Conservation (phyloP, 2,329 filamentous ascomycete species). For the Neofusicoccum laricinum region DNA sequence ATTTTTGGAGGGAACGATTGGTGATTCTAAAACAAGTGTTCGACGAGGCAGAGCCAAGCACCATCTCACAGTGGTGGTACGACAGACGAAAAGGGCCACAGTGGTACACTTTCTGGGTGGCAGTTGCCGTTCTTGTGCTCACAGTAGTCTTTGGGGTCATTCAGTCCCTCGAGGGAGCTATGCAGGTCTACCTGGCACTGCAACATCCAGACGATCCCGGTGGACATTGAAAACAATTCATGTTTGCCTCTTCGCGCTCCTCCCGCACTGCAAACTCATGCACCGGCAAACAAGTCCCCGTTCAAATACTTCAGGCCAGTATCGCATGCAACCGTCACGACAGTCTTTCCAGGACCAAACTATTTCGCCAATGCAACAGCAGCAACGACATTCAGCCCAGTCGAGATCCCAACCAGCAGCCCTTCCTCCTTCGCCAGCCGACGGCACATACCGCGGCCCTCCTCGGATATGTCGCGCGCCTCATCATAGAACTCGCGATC, state of each 20-base stretch:
- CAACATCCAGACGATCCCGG: too few relatives aligned
- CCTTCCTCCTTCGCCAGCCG: background rate
- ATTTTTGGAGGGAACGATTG: slow-evolving; percentile 44
- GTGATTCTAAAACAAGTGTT: slow-evolving; percentile 43
- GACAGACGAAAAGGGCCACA: slow-evolving; percentile 43
- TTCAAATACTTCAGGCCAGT: background rate
- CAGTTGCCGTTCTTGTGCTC: slow-evolving; percentile 33
- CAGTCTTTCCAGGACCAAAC: background rate
- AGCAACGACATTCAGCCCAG: background rate
- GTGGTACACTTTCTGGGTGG: slow-evolving; percentile 50
- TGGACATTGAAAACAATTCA: too few relatives aligned
- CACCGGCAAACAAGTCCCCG: background rate
- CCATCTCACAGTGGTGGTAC: slow-evolving; percentile 43
- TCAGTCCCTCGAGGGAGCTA: slow-evolving; percentile 41
- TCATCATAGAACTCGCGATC: background rate
- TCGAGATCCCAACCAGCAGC: background rate
- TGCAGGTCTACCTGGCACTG: slow-evolving; percentile 33
- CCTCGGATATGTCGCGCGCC: background rate
- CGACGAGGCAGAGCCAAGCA: slow-evolving; percentile 37
- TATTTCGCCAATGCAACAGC: background rate
- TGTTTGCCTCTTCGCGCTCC: too few relatives aligned
- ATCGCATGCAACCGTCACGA: background rate
- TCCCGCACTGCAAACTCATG: too few relatives aligned
- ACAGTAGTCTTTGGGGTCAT: slow-evolving; percentile 42
- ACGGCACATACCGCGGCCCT: background rate